Evolutionary conservation across 176 grass and related monocot genomes (phyloP).

Genomic region (Hyparrhenia diplandra): DNA sequence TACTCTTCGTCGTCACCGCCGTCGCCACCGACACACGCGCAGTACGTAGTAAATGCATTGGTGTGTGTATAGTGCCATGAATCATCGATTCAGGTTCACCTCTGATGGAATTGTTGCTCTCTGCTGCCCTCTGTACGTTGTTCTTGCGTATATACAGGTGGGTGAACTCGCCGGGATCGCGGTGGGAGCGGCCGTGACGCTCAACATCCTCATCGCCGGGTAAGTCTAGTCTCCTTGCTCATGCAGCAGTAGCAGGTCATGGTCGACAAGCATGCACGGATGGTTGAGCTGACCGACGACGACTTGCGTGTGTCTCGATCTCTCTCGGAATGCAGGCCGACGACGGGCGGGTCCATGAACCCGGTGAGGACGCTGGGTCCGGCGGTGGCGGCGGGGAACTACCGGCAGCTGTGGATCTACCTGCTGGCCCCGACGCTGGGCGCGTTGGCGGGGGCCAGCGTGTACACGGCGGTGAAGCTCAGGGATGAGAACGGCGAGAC

Average conservation of each 20-base stretch:
- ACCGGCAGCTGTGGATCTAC: slow-evolving; percentile 94
- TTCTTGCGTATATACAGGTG: too few species aligned
- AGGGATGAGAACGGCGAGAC: slow-evolving; percentile 66
- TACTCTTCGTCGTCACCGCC: slow-evolving; percentile 94
- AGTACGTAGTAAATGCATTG: too few species aligned
- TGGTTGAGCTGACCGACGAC: not conserved
- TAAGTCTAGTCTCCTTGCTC: not conserved
- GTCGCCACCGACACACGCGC: slow-evolving; percentile 94
- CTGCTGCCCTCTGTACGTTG: too few species aligned
- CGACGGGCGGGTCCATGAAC: slow-evolving; percentile 93
- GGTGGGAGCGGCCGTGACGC: slow-evolving; percentile 74
- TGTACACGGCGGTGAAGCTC: slow-evolving; percentile 85
- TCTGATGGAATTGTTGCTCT: too few species aligned
- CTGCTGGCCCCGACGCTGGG: slow-evolving; percentile 80
- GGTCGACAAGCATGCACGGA: not conserved
- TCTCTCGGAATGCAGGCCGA: slow-evolving; percentile 40
- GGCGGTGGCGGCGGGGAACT: slow-evolving; percentile 88
- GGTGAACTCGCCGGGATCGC: slow-evolving; percentile 89
- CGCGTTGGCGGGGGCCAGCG: slow-evolving; percentile 57
- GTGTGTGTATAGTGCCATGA: too few species aligned
- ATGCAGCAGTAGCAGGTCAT: not conserved
- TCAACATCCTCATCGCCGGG: slow-evolving; percentile 95
- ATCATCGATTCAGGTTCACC: too few species aligned
- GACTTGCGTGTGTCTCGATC: too few species aligned
- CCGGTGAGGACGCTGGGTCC: slow-evolving; percentile 93